phyloP scores from a whole-genome alignment of 2,329 filamentous ascomycete species.

The Ceratocystis diversiconidia region DNA sequence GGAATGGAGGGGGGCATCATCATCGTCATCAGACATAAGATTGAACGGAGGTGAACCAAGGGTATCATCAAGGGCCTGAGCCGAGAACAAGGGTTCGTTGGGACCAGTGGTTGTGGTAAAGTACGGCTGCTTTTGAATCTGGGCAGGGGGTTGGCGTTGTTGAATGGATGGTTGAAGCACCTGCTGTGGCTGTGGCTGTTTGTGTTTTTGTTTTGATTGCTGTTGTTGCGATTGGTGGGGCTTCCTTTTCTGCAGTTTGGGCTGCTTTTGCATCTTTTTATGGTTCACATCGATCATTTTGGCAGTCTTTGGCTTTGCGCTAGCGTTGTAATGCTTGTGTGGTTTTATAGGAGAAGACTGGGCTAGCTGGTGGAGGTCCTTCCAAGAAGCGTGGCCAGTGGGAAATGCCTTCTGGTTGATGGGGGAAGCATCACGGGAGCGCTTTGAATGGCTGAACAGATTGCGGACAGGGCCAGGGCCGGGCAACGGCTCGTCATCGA shows the following conservation, averaged over 20 bases:
- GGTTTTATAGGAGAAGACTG: constrained; percentile 79
- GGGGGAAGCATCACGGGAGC: constrained; percentile 50
- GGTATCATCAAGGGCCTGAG: constrained; percentile 52
- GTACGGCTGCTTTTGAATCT: constrained; percentile 50
- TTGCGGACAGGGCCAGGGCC: constrained; percentile 13
- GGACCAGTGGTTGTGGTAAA: constrained; percentile 59
- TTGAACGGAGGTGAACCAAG: constrained; percentile 46
- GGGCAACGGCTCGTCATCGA: constrained; percentile 33
- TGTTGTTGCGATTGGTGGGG: not conserved
- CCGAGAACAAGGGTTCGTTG: constrained; percentile 64
- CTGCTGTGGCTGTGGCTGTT: not conserved
- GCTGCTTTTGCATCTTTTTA: not conserved
- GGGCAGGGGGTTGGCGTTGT: not conserved
- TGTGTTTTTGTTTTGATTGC: not conserved
- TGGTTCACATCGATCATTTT: not conserved
- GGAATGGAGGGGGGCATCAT: constrained; percentile 63
- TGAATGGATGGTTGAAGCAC: constrained; percentile 5
- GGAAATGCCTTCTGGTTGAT: constrained; percentile 42
- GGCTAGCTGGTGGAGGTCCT: constrained; percentile 58
- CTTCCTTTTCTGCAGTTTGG: not conserved
- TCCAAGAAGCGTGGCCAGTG: constrained; percentile 52
- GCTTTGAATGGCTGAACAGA: constrained; percentile 47
- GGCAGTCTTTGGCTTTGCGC: not conserved
- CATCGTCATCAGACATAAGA: constrained; percentile 54
- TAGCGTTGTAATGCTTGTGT: constrained; percentile 15